Evolutionary conservation across 2,329 filamentous ascomycete genomes (phyloP).

Genomic region (Pseudogymnoascus destructans): DNA sequence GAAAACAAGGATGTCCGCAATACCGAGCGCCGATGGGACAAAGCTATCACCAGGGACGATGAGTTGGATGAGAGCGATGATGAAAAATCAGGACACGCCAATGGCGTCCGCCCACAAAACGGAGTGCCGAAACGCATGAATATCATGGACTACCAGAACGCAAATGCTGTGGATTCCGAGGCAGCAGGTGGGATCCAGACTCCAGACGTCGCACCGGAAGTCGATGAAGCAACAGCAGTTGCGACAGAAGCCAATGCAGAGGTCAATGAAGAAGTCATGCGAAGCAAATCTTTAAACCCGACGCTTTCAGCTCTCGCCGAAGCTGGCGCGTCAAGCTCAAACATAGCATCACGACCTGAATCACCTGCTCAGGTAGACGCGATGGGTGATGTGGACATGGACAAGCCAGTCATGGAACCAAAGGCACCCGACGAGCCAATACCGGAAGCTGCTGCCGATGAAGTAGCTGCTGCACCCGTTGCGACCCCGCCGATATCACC

Average conservation of each 20-base stretch:
- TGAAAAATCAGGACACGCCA: constrained; percentile 61
- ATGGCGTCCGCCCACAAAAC: constrained; percentile 47
- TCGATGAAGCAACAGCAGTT: constrained; percentile 19
- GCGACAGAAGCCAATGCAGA: constrained; percentile 24
- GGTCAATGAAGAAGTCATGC: constrained; percentile 23
- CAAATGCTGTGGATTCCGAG: constrained; percentile 39
- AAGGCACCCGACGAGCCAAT: background rate
- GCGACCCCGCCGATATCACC: constrained; percentile 2
- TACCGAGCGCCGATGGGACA: constrained; percentile 73
- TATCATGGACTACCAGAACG: constrained; percentile 48
- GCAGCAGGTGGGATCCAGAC: constrained; percentile 38
- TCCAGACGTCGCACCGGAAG: constrained; percentile 18
- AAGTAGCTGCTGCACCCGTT: constrained; percentile 9
- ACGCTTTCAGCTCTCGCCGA: constrained; percentile 6
- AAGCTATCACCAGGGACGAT: constrained; percentile 59
- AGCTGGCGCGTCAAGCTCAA: constrained; percentile 21
- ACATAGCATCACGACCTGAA: constrained; percentile 22
- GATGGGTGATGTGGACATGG: constrained; percentile 27
- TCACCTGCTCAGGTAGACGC: constrained; percentile 20
- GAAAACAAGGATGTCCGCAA: constrained; percentile 72
- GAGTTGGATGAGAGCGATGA: constrained; percentile 85
- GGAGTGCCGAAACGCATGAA: constrained; percentile 40
- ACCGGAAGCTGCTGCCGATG: constrained; percentile 10
- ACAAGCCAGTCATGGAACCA: background rate
- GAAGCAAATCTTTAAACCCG: constrained; percentile 20